Conservation (phyloP, 176 grass and related monocot genomes). For the Themeda triandra region DNA sequence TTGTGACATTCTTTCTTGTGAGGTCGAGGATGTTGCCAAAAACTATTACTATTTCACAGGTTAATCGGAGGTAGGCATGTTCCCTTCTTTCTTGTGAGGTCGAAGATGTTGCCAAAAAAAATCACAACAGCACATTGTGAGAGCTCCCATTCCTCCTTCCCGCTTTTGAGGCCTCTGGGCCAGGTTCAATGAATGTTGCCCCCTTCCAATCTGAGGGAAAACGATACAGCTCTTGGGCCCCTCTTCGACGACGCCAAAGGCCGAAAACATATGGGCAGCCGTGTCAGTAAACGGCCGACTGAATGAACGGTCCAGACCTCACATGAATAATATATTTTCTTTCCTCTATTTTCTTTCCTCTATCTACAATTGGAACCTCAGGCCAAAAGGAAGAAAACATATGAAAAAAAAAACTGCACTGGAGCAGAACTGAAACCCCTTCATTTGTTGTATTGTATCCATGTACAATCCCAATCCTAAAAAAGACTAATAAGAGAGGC, state of each 20-base stretch:
- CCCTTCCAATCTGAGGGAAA: not conserved
- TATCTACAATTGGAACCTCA: not conserved
- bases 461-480: not conserved
- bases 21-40: no score
- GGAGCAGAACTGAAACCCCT: no score
- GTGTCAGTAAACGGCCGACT: not conserved
- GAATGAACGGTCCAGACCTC: not conserved
- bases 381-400: no score
- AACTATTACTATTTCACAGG: no score
- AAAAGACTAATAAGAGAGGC: not conserved
- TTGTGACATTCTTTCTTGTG: no score
- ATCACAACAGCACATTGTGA: no score
- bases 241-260: not conserved
- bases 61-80: no score
- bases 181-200: slow-evolving; percentile 30
- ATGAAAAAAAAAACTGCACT: no score
- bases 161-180: not conserved
- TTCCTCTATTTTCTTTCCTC: not conserved
- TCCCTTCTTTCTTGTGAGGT: no score
- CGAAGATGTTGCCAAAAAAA: no score
- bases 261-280: no score
- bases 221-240: not conserved
- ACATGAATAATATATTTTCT: not conserved
- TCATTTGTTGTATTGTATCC: no score
- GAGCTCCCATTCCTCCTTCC: not conserved